Percentiles rank a stretch among this genome's conserved stretches.
Conservation (phyloP, 176 grass and related monocot genomes). For the Thalia dealbata region DNA sequence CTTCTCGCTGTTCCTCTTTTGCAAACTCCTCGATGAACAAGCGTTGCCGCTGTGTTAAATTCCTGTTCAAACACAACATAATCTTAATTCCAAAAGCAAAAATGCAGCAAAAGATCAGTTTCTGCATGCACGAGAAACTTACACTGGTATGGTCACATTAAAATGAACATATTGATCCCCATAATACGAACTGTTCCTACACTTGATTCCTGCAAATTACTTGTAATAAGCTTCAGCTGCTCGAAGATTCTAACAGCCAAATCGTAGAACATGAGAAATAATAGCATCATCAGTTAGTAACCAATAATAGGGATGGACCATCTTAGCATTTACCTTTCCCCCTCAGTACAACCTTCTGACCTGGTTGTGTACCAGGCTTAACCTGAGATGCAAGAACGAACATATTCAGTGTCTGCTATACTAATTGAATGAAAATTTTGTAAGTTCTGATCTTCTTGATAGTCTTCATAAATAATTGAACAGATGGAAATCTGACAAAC, state of each 20-base stretch:
- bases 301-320: not conserved
- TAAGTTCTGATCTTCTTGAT: not conserved
- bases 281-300: not conserved
- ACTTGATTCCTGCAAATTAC: slow-evolving; percentile 60
- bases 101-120: not conserved
- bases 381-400: slow-evolving; percentile 32
- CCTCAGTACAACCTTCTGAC: slow-evolving; percentile 93
- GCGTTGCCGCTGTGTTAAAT: slow-evolving; percentile 63
- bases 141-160: slow-evolving; percentile 74
- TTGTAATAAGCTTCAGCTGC: slow-evolving; percentile 1
- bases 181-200: slow-evolving; percentile 42
- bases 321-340: slow-evolving; percentile 63
- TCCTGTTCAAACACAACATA: slow-evolving; percentile 26
- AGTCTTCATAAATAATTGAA: not conserved
- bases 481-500: not conserved
- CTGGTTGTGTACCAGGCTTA: slow-evolving; percentile 82
- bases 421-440: not conserved
- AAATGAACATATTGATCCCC: slow-evolving; percentile 89
- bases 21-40: slow-evolving; percentile 61
- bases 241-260: not conserved
- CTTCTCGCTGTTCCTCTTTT: slow-evolving; percentile 79
- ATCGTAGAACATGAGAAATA: not conserved
- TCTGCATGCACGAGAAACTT: slow-evolving; percentile 17
- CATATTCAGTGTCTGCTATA: no score
- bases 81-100: not conserved